phyloP scores from a whole-genome alignment of 805 yeast genomes.

The Ogataea polymorpha region DNA sequence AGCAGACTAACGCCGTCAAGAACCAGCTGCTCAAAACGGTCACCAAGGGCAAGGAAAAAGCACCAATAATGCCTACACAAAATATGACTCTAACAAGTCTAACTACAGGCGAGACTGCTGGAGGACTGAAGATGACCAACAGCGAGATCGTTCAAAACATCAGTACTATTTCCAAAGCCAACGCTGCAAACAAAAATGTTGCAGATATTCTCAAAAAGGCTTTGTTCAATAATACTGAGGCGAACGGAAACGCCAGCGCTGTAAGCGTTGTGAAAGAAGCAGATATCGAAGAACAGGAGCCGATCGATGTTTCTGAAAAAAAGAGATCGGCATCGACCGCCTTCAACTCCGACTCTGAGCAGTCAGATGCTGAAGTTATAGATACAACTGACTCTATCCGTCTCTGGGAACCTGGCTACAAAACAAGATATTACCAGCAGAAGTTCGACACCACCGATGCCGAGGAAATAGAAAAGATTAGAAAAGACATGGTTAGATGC shows the following conservation, averaged over 20 bases:
- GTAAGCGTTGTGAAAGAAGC: conserved; percentile 27
- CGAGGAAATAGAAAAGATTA: conserved; percentile 51
- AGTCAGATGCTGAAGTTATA: conserved; percentile 37
- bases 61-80: conserved; percentile 64
- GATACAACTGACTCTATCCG: conserved; percentile 52
- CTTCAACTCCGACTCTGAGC: conserved; percentile 28
- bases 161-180: conserved; percentile 63
- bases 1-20: conserved; percentile 44
- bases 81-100: conserved; percentile 72
- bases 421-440: conserved; percentile 69
- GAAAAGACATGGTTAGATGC: conserved; percentile 59
- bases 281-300: conserved; percentile 21
- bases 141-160: conserved; percentile 66
- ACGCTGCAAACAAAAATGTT: conserved; percentile 65
- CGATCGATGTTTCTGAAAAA: conserved; percentile 26
- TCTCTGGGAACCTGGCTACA: conserved; percentile 85
- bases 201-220: conserved; percentile 56
- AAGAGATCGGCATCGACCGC: conserved; percentile 24
- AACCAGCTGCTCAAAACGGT: conserved; percentile 48
- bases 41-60: conserved; percentile 72
- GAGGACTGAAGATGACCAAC: conserved; percentile 59
- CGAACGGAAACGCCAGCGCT: conserved; percentile 23
- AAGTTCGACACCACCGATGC: conserved; percentile 63
- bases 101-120: conserved; percentile 68
- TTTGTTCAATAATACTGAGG: conserved; percentile 15